Evolutionary conservation across 345 rosid genomes (phyloP).

Genomic region (Eucalyptus camaldulensis): DNA sequence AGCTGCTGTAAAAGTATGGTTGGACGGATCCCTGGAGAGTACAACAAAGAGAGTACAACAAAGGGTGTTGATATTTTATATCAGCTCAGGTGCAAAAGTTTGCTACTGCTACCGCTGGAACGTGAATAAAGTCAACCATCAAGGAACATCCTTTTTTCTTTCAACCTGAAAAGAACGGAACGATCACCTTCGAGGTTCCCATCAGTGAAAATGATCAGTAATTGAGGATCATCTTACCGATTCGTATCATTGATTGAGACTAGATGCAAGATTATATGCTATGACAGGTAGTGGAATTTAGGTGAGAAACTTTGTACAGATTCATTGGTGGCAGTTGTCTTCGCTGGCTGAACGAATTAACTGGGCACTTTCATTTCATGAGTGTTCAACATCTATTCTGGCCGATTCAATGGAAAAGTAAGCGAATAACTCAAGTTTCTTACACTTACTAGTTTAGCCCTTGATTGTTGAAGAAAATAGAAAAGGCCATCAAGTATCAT

Average conservation of each 20-base stretch:
- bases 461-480: too few species aligned
- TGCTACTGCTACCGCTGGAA: too few species aligned
- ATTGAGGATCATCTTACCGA: neutral
- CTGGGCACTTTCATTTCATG: neutral
- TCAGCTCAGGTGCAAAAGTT: too few species aligned
- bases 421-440: neutral
- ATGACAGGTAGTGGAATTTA: too few species aligned
- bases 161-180: neutral
- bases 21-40: neutral
- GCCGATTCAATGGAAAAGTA: neutral
- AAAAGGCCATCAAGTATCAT: neutral
- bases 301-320: neutral
- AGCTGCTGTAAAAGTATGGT: neutral
- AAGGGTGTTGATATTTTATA: neutral
- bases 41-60: neutral
- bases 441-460: too few species aligned
- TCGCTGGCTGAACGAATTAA: too few species aligned
- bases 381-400: neutral
- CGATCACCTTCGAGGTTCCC: neutral
- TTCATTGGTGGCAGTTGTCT: neutral
- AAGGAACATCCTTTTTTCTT: too few species aligned
- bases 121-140: too few species aligned
- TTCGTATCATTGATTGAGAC: neutral
- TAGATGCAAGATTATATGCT: neutral
- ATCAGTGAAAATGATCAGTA: neutral